Evolutionary conservation across 169 alveolate species (phyloP).

Genomic region (Miamiensis avidus): DNA sequence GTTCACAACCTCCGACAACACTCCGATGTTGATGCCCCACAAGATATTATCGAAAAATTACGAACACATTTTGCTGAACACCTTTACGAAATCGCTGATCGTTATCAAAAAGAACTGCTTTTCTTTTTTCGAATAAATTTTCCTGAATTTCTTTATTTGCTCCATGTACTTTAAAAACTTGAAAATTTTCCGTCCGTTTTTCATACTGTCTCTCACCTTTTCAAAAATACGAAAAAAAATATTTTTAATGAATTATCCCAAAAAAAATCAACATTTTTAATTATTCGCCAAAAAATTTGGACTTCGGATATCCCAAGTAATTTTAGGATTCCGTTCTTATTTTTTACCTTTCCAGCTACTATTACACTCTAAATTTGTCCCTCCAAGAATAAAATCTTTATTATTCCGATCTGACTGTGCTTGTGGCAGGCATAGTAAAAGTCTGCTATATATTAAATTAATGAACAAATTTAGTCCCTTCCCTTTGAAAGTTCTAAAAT

Average conservation of each 20-base stretch:
- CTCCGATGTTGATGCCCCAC: background rate
- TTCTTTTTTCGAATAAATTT: background rate
- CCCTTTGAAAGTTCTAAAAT: background rate
- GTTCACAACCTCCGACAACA: background rate
- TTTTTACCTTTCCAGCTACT: background rate
- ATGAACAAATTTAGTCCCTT: background rate
- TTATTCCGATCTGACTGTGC: background rate
- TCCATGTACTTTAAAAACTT: background rate
- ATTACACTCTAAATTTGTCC: background rate
- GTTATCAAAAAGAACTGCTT: background rate
- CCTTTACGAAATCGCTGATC: background rate
- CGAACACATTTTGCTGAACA: background rate
- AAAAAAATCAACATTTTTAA: no score
- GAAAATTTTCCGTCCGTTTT: background rate
- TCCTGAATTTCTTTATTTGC: background rate
- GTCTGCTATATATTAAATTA: background rate
- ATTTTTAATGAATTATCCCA: no score
- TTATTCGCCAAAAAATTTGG: background rate
- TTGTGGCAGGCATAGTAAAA: background rate
- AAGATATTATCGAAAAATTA: background rate
- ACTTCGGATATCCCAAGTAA: background rate
- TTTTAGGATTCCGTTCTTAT: no score
- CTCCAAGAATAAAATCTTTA: background rate
- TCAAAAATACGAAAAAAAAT: no score
- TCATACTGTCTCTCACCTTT: background rate